Conservation (phyloP, 179 eudicot species). For the Amaranthus tricolor region DNA sequence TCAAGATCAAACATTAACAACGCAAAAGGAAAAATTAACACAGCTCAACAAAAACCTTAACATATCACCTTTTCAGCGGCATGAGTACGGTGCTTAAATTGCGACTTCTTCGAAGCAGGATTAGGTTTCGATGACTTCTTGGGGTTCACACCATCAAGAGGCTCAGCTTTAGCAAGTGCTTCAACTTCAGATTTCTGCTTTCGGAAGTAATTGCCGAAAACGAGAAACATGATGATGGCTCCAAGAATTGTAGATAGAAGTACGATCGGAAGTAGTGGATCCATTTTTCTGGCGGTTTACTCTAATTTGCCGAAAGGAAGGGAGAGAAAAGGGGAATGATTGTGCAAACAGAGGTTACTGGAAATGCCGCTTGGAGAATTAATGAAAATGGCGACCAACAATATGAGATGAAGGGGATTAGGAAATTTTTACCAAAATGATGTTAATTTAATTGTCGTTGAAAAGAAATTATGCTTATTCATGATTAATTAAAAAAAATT, state of each 20-base stretch:
- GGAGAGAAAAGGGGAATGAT: neutral
- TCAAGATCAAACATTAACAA: neutral
- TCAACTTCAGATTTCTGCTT: constrained; percentile 65
- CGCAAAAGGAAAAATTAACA: neutral
- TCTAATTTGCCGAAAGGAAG: neutral
- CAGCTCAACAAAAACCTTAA: neutral
- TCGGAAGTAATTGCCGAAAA: constrained; percentile 71
- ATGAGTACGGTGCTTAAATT: constrained; percentile 50
- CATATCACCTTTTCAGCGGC: constrained; percentile 66
- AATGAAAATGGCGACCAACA: neutral
- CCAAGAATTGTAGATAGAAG: constrained; percentile 53
- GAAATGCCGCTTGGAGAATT: neutral
- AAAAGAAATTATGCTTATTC: too few species aligned
- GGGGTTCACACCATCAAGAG: constrained; percentile 24
- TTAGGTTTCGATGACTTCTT: constrained; percentile 21
- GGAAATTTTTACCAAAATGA: too few species aligned
- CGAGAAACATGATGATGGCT: constrained; percentile 47
- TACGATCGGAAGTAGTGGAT: constrained; percentile 47
- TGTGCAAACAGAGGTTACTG: neutral
- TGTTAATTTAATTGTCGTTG: too few species aligned
- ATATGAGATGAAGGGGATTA: neutral
- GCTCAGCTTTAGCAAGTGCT: constrained; percentile 59
- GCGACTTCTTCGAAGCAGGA: constrained; percentile 37
- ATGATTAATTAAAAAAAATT: too few species aligned
- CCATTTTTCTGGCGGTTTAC: constrained; percentile 25